A percentile compares a stretch with the other conserved stretches of the same genome.
phyloP scores from a whole-genome alignment of 345 rosid genomes.

The Carallia pectinifolia region DNA sequence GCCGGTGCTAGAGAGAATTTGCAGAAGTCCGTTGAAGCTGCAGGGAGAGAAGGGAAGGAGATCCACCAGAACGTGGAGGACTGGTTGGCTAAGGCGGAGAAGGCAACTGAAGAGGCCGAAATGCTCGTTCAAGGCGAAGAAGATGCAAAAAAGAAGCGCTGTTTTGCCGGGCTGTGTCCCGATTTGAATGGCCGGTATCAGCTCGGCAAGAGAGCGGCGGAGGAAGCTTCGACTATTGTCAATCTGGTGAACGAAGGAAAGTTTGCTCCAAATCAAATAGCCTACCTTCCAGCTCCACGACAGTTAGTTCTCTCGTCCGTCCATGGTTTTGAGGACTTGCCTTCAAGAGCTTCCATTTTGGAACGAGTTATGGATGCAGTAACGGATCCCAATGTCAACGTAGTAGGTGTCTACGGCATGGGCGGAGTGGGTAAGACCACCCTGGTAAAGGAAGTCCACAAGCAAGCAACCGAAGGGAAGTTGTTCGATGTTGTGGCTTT shows the following conservation, averaged over 20 bases:
- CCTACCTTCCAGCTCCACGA: neutral
- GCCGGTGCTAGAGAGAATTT: neutral
- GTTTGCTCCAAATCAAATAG: neutral
- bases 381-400: neutral
- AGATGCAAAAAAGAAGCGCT: neutral
- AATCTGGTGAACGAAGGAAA: neutral
- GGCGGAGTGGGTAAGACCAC: constrained; percentile 9
- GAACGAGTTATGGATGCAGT: neutral
- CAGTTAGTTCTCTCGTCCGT: neutral
- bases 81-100: neutral
- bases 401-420: constrained; percentile 9
- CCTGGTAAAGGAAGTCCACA: neutral
- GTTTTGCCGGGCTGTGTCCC: constrained; percentile 3
- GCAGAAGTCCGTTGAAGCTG: neutral
- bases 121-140: neutral
- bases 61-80: neutral
- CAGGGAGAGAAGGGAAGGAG: neutral
- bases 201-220: neutral
- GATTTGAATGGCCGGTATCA: neutral
- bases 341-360: neutral
- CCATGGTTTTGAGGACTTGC: neutral
- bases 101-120: neutral
- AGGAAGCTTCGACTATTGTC: neutral
- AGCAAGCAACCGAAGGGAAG: neutral
- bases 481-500: constrained; percentile 5